Evolutionary conservation across 176 grass and related monocot species (phyloP).

Genomic region (Cenchrus americanus): DNA sequence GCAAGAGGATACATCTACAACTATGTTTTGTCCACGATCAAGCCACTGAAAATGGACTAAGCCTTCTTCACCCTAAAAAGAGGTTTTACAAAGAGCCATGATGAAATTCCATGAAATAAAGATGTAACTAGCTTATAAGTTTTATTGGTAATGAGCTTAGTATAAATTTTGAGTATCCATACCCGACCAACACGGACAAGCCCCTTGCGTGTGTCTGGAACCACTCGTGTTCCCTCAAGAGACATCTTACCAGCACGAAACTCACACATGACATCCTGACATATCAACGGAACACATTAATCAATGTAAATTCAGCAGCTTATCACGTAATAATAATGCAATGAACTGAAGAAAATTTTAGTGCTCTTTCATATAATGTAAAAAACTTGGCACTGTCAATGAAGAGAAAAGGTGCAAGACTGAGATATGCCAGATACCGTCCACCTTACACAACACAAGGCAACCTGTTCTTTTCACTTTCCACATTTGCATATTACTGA

Average conservation of each 20-base stretch:
- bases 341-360: conserved; percentile 15
- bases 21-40: conserved; percentile 74
- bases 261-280: conserved; percentile 87
- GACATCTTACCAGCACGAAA: conserved; percentile 97
- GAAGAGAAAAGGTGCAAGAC: neutral
- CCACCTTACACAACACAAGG: neutral
- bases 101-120: conserved; percentile 15
- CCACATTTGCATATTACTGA: neutral
- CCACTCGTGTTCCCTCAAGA: conserved; percentile 67
- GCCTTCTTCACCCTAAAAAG: conserved; percentile 95
- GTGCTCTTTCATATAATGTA: conserved; percentile 2
- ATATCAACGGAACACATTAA: conserved; percentile 28
- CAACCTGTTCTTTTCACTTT: neutral
- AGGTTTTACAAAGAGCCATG: conserved; percentile 34
- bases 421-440: neutral
- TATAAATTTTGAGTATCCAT: conserved; percentile 35
- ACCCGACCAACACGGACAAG: conserved; percentile 94
- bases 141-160: conserved; percentile 7
- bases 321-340: conserved; percentile 1
- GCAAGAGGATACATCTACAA: conserved; percentile 88
- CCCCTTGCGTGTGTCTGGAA: conserved; percentile 87
- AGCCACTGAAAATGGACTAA: conserved; percentile 98
- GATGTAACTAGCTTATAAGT: conserved; percentile 21
- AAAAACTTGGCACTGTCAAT: conserved; percentile 10
- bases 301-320: neutral